Evolutionary conservation across 805 yeast species (phyloP), one percentile per base, ranked within the genome.

Genomic region (Saccharomycopsis guyanensis): DNA sequence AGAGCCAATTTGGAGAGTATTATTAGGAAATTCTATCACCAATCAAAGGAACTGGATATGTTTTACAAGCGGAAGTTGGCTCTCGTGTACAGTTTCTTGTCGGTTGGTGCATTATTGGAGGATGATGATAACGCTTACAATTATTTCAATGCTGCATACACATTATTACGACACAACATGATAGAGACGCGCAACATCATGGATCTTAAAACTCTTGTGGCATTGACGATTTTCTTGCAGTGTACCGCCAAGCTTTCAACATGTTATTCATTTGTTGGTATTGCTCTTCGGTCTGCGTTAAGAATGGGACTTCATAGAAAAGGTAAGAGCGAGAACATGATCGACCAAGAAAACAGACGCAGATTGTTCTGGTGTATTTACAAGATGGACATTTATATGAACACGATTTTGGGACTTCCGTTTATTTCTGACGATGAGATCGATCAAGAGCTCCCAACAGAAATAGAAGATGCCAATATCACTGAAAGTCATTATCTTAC

Each of bases 381-480:
- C 61, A 88, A 88, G 60, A 83, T 87, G 82, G 96, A 89, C 58
- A 78, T 86, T 38, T 88, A 89, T 60, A 85, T 87, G 56, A 86
- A 85, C 60, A 83, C 95, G 6, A 79, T 88, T 66, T 61, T 89
- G 53, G 96, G 96, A 1, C 68, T 88, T 42, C 97, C 97, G 1
- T 68, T 86, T 48, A 75, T 87, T 15, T 68, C 76, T 41, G 83
- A 81, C 51, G 85, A 80, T 52, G 95, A 86, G 55, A 80, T 86
- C 53, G 95, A 88, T 63, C 96, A 88, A 61, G 89, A 82, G 42
- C 69, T 86, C 53, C 96, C 96, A 1, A 65, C 74, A 29, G 95
- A 87, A 57, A 66, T 86, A 31, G 96, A 87, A 57, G 96, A 88
- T 63, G 94, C 86, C 56, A 82, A 82, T 57, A 81, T 88, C 46